These are phyloP conservation scores for Arthroderma sp. DNA, from an alignment of 2,329 filamentous ascomycete species.

Conservation along the genomic window DNA sequence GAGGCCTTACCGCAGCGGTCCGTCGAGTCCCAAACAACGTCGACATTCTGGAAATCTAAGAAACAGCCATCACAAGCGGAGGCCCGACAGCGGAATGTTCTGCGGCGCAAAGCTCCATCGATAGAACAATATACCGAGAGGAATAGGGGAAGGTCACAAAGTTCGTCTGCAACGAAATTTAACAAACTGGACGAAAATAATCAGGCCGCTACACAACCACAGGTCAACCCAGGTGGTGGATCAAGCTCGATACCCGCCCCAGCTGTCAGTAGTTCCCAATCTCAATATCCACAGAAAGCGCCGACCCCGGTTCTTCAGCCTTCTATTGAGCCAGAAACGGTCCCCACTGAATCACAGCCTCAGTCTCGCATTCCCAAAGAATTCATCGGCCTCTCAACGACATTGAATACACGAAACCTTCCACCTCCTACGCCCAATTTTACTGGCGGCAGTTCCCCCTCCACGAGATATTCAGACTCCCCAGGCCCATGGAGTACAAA, in stretches of 20 bases:
- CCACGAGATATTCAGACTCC: slow-evolving; percentile 33
- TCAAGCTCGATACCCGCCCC: no score
- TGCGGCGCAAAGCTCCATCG: slow-evolving; percentile 30
- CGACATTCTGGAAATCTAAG: slow-evolving; percentile 1
- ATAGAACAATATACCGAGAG: slow-evolving; percentile 22
- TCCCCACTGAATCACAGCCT: neutral
- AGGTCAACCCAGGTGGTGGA: no score
- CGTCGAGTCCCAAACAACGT: neutral
- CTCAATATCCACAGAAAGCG: no score
- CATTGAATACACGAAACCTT: slow-evolving; percentile 22
- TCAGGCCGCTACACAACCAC: neutral
- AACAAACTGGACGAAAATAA: neutral
- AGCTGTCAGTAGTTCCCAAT: no score
- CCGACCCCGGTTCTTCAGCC: no score
- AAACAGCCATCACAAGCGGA: neutral
- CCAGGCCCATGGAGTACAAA: slow-evolving; percentile 30
- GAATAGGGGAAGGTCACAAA: slow-evolving; percentile 2
- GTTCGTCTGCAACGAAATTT: neutral
- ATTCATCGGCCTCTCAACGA: slow-evolving; percentile 25
- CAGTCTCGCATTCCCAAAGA: slow-evolving; percentile 22
- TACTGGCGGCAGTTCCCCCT: slow-evolving; percentile 30
- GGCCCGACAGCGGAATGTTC: slow-evolving; percentile 24
- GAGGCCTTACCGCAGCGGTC: no score
- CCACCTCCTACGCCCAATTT: slow-evolving; percentile 27
- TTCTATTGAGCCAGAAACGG: neutral